Base-by-base conservation (phyloP, 768 basidiomycete genomes). In the Amanita polypyramis region DNA sequence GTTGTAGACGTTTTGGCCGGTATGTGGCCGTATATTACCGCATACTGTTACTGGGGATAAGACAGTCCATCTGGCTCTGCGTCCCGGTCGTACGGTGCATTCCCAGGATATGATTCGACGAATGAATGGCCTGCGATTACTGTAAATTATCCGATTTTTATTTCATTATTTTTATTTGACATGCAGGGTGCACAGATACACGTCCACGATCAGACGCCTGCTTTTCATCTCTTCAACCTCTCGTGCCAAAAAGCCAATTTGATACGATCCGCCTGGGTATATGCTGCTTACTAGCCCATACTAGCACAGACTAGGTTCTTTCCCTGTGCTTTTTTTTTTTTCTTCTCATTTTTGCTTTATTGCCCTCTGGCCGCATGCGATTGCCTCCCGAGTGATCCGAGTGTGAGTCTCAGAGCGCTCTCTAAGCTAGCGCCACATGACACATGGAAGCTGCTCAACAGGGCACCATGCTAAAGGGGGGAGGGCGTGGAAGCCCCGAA, bases 231-330 rank as follows among this genome's bases (percentile, higher is more conserved):
- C 23, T 21, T 33, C 23, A 40, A 27, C 39, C 23, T 43, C 32
- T 44, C 33, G 43, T 44, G 34, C 34, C 43, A 44, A 44, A 47
- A 47, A 47, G 46, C 11, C 46, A 47, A 47, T 30, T 47, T 47
- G 46, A 47, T 47, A 27, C 46, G 46, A 47, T 47, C 46, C 46
- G 46, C 46, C 17, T 39, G 25, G 4, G 5, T 19, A 35, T 19
- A 27, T 20, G 20, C 27, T 38, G 5, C 19, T 21, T 40, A 15
- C 12, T 19, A 40, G 20, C 3, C 3, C 34, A 40, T 40, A 15
- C 12, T 19, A 40, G 20, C 3, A 12, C 34, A 40, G 15, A 3
- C 10, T 21, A 19, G 38, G 38, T 21, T 46, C 34, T 15, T 45
- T 27, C 10, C 21, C 36, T 34, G 5, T 45, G 11, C 23, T 32